Evolutionary conservation across 1,284 basidiomycete species (phyloP), one percentile per base, ranked within the genome.

Genomic region (Exobasidium rhododendri): DNA sequence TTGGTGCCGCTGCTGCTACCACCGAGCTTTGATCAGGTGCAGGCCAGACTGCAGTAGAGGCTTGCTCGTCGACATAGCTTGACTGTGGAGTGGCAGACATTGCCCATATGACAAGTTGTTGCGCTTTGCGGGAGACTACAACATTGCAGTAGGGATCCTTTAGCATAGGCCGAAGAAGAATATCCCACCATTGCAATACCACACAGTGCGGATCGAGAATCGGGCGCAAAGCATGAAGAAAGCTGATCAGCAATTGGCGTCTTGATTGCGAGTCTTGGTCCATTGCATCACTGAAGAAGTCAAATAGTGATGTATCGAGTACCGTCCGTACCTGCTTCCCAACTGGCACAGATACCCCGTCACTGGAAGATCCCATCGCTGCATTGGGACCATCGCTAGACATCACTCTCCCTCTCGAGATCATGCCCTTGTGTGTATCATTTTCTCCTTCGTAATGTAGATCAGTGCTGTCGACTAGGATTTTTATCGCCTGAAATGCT

Each of bases 131-230:
- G 28, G 65, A 67, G 10, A 69, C 64, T 26, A 60, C 64, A 52
- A 63, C 63, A 30, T 65, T 54, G 4, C 70, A 60, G n/a, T 62
- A 56, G 0, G 64, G 56, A 28, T 66, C 66, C 50, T 74, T 68
- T 46, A 79, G 67, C 11, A 75, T 52, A 26, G 76, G 77, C 10
- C 68, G 63, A 10, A 79, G 58, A 10, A 76, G 59, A 29, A 69
- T 64, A 32, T 75, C 74, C 70, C 73, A 77, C 77, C 77, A 79
- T 49, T 73, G 65, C 58, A 67, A 59, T 1, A 74, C 65, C 30
- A 78, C 67, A 31, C 46, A 51, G 3, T 44, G 44, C 14, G 71
- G 56, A 13, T 65, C 68, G 13, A 78, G 54, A 14, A 78, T 47
- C 7, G 67, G 61, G 26, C 61, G 65, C n/a, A 72, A 47, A 4